Base-by-base conservation (phyloP, 176 grass and related monocot genomes). In the Musa troglodytarum region DNA sequence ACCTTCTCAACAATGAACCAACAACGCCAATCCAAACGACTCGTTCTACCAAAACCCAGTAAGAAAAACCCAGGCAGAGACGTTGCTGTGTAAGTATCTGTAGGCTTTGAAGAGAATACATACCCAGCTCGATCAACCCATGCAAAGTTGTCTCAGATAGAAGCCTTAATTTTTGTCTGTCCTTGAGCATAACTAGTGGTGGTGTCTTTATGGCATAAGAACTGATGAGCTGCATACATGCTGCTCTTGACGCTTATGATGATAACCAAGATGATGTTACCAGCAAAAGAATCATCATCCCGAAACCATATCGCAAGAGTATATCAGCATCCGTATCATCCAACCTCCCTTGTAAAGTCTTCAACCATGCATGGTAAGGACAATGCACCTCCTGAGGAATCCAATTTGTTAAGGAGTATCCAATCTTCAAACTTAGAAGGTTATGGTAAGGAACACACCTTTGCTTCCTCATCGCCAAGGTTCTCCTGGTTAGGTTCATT, bases 181-280 rank as follows among this genome's bases (percentile, higher is more conserved):
- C 56, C 16, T 14, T 20, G 56, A n/a, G 15, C 3, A 61, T n/a
- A 1, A 4, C 2, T 61, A n/a, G n/a, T 61, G 17, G 7, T 19
- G 2, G n/a, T 61, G 57, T 20, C 57, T 61, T 19, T n/a, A 61
- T 21, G 57, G 7, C 57, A 17, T 20, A 43, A 5, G 57, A 61
- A 5, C 5, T 71, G 54, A 59, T 26, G 22, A 51, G 43, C 53
- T 26, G 17, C 8, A 62, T 17, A 50, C 1, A 81, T 59, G 29
- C 53, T 22, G 17, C 13, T 78, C 64, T 1, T 10, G 78, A 65
- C 76, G 69, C 75, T 75, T 92, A 94, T 63, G 82, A 69, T 74
- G 88, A 99, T 80, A 99, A 76, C 91, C 82, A 99, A 62, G 91
- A 89, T 56, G 88, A 94, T 86, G 89, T 53, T 50, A 84, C 77